Evolutionary conservation across 305 asterid genomes (phyloP).

Genomic region (Solanum hybrid): DNA sequence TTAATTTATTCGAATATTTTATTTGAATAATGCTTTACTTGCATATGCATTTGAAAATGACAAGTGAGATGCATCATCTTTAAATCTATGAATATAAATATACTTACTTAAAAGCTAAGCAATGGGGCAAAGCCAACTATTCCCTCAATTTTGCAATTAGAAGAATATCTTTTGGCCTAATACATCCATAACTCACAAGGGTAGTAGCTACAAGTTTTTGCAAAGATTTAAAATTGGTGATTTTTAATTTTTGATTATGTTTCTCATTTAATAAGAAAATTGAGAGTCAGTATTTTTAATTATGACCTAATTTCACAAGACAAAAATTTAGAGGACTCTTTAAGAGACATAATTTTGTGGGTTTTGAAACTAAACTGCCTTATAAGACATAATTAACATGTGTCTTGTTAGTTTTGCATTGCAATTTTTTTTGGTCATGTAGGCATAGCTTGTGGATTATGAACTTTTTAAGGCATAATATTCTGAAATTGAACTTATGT

Average conservation of each 20-base stretch:
- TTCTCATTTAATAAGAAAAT: background rate
- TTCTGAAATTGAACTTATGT: background rate
- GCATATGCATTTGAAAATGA: background rate
- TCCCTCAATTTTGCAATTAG: background rate
- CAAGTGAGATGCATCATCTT: background rate
- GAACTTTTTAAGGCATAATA: background rate
- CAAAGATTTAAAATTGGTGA: background rate
- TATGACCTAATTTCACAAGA: background rate
- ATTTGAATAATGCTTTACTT: background rate
- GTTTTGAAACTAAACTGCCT: background rate
- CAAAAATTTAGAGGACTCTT: background rate
- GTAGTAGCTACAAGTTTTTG: background rate
- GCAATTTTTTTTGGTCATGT: background rate
- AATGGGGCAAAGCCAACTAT: background rate
- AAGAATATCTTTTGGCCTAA: background rate
- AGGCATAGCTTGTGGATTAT: background rate
- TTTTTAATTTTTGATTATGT: background rate
- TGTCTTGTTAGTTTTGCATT: background rate
- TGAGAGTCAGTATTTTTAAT: background rate
- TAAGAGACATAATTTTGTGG: background rate
- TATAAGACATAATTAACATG: background rate
- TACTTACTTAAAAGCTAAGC: background rate
- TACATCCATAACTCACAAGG: background rate
- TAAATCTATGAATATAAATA: background rate
- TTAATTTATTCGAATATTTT: background rate